phyloP scores from a whole-genome alignment of 495 filamentous ascomycete genomes.

The Friedmanniomyces simplex region DNA sequence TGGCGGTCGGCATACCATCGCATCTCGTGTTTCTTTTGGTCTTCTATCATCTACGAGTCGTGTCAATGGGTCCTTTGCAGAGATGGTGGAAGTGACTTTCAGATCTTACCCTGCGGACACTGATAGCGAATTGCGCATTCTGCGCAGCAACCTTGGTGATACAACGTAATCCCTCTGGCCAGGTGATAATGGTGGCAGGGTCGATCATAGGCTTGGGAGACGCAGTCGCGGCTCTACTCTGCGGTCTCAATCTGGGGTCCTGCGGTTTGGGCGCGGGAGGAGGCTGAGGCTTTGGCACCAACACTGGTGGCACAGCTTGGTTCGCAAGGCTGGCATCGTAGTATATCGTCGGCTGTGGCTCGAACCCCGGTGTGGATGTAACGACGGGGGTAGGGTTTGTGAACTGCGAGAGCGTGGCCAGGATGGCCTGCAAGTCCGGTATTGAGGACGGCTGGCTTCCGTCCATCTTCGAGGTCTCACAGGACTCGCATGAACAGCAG shows the following conservation, averaged over 20 bases:
- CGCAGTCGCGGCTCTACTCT: conserved; percentile 5
- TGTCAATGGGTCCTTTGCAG: conserved; percentile 17
- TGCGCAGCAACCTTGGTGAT: conserved; percentile 48
- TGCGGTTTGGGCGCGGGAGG: background rate
- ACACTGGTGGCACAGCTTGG: background rate
- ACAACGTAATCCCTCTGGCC: conserved; percentile 51
- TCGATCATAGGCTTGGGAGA: conserved; percentile 28
- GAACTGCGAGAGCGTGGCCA: conserved; percentile 16
- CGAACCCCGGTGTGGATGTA: background rate
- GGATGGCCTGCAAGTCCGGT: conserved; percentile 19
- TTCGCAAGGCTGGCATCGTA: background rate
- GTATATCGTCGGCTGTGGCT: background rate
- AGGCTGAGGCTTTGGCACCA: background rate
- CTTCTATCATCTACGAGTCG: conserved; percentile 44
- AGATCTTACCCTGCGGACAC: conserved; percentile 33
- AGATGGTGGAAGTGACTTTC: background rate
- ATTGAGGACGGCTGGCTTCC: background rate
- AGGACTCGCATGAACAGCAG: too few relatives aligned
- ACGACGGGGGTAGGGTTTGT: background rate
- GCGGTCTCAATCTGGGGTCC: conserved; percentile 15
- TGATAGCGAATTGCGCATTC: conserved; percentile 36
- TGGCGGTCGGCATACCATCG: conserved; percentile 43
- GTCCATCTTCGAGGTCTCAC: background rate
- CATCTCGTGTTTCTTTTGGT: conserved; percentile 53
- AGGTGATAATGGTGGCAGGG: conserved; percentile 54